Evolutionary conservation across 208 protist genomes (phyloP), one percentile per base, ranked within the genome.

Genomic region (Endotrypanum monterogeii): DNA sequence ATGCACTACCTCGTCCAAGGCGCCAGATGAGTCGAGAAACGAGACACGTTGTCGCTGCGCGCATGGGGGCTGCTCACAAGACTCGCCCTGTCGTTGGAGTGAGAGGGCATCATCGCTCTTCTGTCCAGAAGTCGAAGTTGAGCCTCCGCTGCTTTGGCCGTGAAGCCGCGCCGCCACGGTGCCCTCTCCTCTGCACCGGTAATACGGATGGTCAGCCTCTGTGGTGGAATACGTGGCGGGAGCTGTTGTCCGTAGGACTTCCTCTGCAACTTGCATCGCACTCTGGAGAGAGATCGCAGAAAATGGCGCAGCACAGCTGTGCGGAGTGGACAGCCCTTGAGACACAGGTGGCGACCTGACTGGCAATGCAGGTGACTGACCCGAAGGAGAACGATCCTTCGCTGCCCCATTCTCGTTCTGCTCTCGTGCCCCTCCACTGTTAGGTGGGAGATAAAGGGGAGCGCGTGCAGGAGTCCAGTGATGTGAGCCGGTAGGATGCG

Each of bases 231-330:
- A 16, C 35, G 54, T 30, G 12, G 55, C 62, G 18, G 23, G 4
- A 8, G 63, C 70, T 25, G 76, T 75, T 3, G 54, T 58, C 9
- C 69, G 62, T 30, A 80, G 63, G 1, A 80, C 76, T 54, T 80
- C 69, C 39, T 80, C 69, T 32, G 76, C 76, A 11, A 80, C 69
- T 1, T 62, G 76, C 61, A 75, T 20, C 12, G 76, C 76, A 25
- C 60, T 48, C 7, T 50, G 52, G 11, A 71, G 69, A 30, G 51
- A 35, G 23, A 46, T 23, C 28, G 37, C n/a, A 37, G 37, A 20
- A 46, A 28, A 12, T 20, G 39, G 39, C 39, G 39, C 44, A 48
- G 30, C 46, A 28, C 44, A 3, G 56, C 28, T 46, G 5, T n/a
- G 35, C 3, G 4, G 2, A 11, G 23, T 20, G 23, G 30, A 62